Conservation (phyloP, 1,284 basidiomycete genomes). For the Sporisorium graminicola region DNA sequence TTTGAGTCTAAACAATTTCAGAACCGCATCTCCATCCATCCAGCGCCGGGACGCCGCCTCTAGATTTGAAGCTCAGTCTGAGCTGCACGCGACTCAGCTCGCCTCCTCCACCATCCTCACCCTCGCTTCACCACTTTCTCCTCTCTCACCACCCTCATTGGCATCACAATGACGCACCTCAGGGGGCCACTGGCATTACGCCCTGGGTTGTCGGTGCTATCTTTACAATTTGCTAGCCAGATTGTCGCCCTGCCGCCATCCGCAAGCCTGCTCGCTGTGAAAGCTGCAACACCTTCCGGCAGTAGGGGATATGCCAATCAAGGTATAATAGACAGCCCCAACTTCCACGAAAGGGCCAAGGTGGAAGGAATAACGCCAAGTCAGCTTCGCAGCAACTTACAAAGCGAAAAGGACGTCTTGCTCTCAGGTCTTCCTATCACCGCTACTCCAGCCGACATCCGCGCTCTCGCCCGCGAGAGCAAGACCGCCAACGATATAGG, state of each 20-base stretch:
- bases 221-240: background rate
- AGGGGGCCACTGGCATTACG: conserved; percentile 27
- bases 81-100: background rate
- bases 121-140: background rate
- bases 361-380: background rate
- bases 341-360: conserved; percentile 2
- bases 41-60: background rate
- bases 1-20: background rate
- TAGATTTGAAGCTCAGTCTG: conserved; percentile 3
- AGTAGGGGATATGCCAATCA: conserved; percentile 3
- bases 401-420: conserved; percentile 26
- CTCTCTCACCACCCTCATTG: background rate
- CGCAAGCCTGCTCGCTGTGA: background rate
- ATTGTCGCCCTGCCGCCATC: background rate
- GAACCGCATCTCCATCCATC: conserved; percentile 1
- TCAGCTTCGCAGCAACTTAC: background rate
- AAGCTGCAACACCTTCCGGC: conserved; percentile 4
- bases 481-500: conserved; percentile 29
- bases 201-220: conserved; percentile 11
- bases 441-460: conserved; percentile 40
- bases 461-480: conserved; percentile 11
- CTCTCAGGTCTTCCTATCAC: conserved; percentile 31
- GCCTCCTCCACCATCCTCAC: conserved; percentile 15
- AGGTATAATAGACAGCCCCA: background rate
- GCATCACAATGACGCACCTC: conserved; percentile 26